A percentile compares a stretch with the other conserved stretches of the same genome.
These are phyloP conservation scores for Metschnikowia kunwiensis DNA, from an alignment of 805 yeast genomes.

Conservation along the genomic window DNA sequence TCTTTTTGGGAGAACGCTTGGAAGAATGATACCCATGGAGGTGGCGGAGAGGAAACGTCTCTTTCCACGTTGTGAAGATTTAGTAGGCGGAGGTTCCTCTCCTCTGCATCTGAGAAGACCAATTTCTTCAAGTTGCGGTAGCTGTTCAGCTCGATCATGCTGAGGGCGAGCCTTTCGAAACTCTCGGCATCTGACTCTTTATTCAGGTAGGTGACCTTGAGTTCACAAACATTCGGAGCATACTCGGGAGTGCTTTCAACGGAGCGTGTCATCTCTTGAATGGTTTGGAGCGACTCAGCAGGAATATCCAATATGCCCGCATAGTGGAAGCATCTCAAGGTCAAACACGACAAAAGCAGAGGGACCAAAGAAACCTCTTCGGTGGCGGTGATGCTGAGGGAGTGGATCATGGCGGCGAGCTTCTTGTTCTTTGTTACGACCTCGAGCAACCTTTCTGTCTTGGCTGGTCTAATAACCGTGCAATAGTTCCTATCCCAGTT, in stretches of 20 bases:
- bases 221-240: conserved; percentile 9
- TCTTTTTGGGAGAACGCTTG: conserved; percentile 4
- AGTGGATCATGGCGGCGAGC: conserved; percentile 14
- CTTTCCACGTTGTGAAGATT: conserved; percentile 17
- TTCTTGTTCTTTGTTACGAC: conserved; percentile 13
- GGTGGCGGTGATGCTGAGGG: conserved; percentile 5
- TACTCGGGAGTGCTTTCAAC: background rate
- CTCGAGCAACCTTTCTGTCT: conserved; percentile 13
- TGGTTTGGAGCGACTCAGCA: background rate
- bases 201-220: conserved; percentile 5
- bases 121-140: conserved; percentile 11
- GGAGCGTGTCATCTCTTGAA: conserved; percentile 6
- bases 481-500: conserved; percentile 22
- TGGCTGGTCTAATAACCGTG: conserved; percentile 14
- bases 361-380: background rate
- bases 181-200: background rate
- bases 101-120: conserved; percentile 17
- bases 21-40: conserved; percentile 25
- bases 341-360: conserved; percentile 4
- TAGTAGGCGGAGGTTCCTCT: conserved; percentile 16
- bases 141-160: conserved; percentile 4
- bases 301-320: conserved; percentile 3
- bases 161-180: conserved; percentile 6
- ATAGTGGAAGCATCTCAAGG: conserved; percentile 7
- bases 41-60: conserved; percentile 3